Conservation (phyloP, 148 eudicot genomes). For the Vaccinium macrocarpon region DNA sequence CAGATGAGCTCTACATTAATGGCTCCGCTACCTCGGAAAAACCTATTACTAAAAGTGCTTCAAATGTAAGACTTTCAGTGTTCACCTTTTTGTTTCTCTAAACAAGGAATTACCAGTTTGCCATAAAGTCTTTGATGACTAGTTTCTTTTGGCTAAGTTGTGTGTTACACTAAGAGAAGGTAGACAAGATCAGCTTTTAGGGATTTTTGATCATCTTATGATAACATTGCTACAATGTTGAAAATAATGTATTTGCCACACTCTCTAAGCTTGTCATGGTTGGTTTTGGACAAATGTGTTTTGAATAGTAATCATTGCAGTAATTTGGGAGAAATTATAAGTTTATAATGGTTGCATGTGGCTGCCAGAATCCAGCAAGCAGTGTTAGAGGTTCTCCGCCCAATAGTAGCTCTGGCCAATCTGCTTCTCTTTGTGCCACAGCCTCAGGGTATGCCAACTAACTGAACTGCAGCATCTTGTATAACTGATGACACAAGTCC, state of each 20-base stretch:
- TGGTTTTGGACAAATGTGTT: constrained; percentile 12
- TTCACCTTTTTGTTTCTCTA: neutral
- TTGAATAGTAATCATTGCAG: constrained; percentile 14
- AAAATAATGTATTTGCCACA: neutral
- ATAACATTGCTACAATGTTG: neutral
- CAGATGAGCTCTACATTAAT: constrained; percentile 43
- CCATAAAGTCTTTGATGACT: neutral
- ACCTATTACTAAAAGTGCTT: constrained; percentile 34
- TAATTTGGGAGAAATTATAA: neutral
- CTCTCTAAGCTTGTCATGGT: neutral
- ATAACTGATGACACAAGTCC: neutral
- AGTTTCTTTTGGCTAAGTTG: neutral
- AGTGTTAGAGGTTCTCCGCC: constrained; percentile 55
- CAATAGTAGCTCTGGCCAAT: constrained; percentile 68
- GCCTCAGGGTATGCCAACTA: constrained; percentile 65
- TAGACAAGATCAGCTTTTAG: neutral
- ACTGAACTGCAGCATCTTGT: neutral
- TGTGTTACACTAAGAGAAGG: neutral
- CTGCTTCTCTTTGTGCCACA: constrained; percentile 71
- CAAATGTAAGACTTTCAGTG: constrained; percentile 43
- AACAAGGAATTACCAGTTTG: neutral
- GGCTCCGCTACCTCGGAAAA: constrained; percentile 33
- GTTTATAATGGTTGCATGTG: constrained; percentile 18
- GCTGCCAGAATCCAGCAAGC: constrained; percentile 45
- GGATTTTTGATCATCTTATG: neutral